Percentiles rank a stretch among this genome's conserved stretches.
Evolutionary conservation across 495 filamentous ascomycete species (phyloP).

Genomic region (Hypoxylon fuscum): DNA sequence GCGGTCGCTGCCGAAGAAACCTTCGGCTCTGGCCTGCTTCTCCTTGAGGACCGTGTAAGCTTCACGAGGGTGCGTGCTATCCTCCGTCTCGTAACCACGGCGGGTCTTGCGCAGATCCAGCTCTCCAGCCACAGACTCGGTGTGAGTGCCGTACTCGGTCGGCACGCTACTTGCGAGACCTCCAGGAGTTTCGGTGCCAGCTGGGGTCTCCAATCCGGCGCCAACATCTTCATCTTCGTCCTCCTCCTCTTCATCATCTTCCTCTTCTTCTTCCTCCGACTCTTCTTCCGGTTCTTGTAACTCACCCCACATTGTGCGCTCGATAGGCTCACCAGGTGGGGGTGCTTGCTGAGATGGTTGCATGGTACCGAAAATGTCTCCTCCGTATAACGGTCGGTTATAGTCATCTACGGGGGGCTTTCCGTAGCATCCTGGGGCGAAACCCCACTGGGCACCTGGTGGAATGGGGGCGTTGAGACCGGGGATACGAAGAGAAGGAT

Average conservation of each 20-base stretch:
- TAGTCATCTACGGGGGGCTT: constrained; percentile 95
- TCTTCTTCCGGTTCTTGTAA: constrained; percentile 85
- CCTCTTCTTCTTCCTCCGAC: constrained; percentile 79
- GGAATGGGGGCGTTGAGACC: constrained; percentile 96
- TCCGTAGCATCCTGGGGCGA: constrained; percentile 93
- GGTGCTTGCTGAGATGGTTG: constrained; percentile 65
- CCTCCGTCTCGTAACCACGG: constrained; percentile 88
- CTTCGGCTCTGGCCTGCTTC: constrained; percentile 79
- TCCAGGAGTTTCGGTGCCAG: constrained; percentile 81
- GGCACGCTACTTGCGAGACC: constrained; percentile 82
- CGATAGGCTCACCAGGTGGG: constrained; percentile 80
- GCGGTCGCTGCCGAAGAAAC: constrained; percentile 95
- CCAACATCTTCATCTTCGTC: constrained; percentile 77
- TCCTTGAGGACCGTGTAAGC: constrained; percentile 94
- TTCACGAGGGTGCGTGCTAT: constrained; percentile 72
- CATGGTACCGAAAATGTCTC: constrained; percentile 89
- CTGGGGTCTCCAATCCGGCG: constrained; percentile 75
- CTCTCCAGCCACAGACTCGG: constrained; percentile 78
- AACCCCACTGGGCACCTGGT: constrained; percentile 94
- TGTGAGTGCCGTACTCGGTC: constrained; percentile 75
- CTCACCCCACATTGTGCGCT: constrained; percentile 92
- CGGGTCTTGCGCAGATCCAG: constrained; percentile 91
- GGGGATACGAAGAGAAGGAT: constrained; percentile 90
- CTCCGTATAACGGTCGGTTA: constrained; percentile 88
- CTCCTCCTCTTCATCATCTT: constrained; percentile 72